phyloP scores from a whole-genome alignment of 768 basidiomycete genomes.

The Boletus vinaceobasis region DNA sequence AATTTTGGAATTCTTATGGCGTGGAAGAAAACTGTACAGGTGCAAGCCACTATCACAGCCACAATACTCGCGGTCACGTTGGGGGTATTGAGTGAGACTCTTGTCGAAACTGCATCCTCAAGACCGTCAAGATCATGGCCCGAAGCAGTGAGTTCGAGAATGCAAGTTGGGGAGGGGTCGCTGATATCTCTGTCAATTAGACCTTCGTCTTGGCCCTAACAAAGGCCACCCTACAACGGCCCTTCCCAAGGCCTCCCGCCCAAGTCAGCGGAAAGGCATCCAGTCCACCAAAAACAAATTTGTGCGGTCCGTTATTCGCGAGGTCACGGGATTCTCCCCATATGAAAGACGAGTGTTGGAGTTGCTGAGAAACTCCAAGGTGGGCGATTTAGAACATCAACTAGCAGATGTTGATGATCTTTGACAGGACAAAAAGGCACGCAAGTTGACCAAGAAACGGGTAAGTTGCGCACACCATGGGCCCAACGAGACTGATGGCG shows the following conservation, averaged over 20 bases:
- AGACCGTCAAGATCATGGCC: slow-evolving; percentile 66
- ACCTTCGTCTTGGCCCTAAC: slow-evolving; percentile 82
- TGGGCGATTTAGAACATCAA: slow-evolving; percentile 33
- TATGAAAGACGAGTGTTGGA: slow-evolving; percentile 99
- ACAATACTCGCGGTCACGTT: slow-evolving; percentile 25
- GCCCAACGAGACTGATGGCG: background rate
- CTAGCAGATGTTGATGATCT: background rate
- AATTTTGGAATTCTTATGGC: slow-evolving; percentile 15
- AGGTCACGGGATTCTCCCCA: slow-evolving; percentile 96
- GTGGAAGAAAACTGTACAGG: slow-evolving; percentile 54
- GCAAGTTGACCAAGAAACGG: slow-evolving; percentile 99
- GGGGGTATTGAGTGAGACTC: slow-evolving; percentile 19
- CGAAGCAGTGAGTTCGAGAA: slow-evolving; percentile 60
- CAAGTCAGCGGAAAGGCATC: slow-evolving; percentile 90
- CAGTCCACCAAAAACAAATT: slow-evolving; percentile 89
- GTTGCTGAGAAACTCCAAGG: slow-evolving; percentile 95
- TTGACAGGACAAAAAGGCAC: slow-evolving; percentile 92
- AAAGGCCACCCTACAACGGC: slow-evolving; percentile 86
- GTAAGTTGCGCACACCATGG: slow-evolving; percentile 46
- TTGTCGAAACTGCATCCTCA: slow-evolving; percentile 35
- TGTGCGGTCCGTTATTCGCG: slow-evolving; percentile 89
- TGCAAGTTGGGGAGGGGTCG: background rate
- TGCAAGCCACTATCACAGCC: slow-evolving; percentile 51
- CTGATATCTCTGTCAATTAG: slow-evolving; percentile 39
- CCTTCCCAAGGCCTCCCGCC: slow-evolving; percentile 70